Conservation (phyloP, 163 green algal species). For the Prototheca cutis region DNA sequence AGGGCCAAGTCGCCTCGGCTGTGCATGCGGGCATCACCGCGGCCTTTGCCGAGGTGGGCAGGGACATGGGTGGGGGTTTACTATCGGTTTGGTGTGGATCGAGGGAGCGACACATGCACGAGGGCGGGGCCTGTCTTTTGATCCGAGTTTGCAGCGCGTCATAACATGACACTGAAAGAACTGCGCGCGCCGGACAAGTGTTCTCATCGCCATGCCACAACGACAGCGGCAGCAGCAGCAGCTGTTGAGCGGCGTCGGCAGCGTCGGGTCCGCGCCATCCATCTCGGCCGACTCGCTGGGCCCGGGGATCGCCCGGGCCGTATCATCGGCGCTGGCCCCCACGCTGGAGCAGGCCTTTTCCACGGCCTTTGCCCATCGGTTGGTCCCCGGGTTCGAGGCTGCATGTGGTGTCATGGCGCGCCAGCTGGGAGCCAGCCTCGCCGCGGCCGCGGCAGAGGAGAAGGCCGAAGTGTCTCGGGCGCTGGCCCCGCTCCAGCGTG, state of each 20-base stretch:
- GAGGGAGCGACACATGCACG: no score
- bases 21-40: no score
- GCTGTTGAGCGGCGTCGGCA: not conserved
- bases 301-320: constrained; percentile 11
- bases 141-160: no score
- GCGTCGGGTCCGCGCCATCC: not conserved
- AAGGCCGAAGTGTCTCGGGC: not conserved
- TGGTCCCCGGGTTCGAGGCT: constrained; percentile 58
- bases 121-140: no score
- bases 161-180: no score
- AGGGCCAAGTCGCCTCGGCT: no score
- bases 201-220: no score
- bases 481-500: not conserved
- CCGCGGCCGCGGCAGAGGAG: not conserved
- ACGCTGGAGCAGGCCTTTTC: constrained; percentile 36
- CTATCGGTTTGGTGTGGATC: no score
- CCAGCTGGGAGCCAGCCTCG: constrained; percentile 19
- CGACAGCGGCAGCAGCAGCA: no score
- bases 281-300: not conserved
- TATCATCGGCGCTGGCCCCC: constrained; percentile 18
- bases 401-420: constrained; percentile 26
- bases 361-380: constrained; percentile 24
- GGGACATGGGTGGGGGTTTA: no score
- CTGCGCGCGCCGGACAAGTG: no score
- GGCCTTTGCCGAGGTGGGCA: no score